A percentile compares a stretch with the other conserved stretches of the same genome.
Evolutionary conservation across 345 rosid genomes (phyloP).

Genomic region (Theobroma cacao): DNA sequence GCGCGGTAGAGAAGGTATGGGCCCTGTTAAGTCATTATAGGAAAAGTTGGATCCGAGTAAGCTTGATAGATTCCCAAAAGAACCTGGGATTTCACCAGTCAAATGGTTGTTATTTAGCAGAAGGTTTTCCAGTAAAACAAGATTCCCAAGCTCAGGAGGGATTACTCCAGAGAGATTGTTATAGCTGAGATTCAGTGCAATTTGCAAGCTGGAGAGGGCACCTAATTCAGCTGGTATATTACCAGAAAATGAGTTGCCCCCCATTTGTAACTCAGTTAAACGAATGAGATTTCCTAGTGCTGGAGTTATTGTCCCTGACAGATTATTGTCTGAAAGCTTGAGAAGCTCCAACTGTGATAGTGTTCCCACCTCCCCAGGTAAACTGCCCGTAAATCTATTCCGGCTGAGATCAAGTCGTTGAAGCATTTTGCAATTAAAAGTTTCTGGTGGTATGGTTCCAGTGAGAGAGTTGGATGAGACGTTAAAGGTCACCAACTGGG

Average conservation of each 20-base stretch:
- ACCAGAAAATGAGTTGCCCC: slow-evolving; percentile 69
- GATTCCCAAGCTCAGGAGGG: slow-evolving; percentile 71
- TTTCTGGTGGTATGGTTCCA: slow-evolving; percentile 66
- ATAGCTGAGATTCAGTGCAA: slow-evolving; percentile 81
- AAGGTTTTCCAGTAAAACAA: slow-evolving; percentile 55
- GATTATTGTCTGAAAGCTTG: slow-evolving; percentile 67
- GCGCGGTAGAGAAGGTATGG: slow-evolving; percentile 47
- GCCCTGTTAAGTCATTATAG: slow-evolving; percentile 65
- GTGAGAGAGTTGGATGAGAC: slow-evolving; percentile 66
- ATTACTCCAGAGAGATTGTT: slow-evolving; percentile 72
- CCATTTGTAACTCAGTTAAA: slow-evolving; percentile 84
- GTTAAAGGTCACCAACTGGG: slow-evolving; percentile 65
- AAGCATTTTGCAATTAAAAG: slow-evolving; percentile 72
- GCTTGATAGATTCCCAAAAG: slow-evolving; percentile 65
- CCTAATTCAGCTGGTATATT: slow-evolving; percentile 63
- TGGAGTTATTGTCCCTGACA: slow-evolving; percentile 56
- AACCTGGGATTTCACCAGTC: slow-evolving; percentile 68
- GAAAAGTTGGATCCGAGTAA: slow-evolving; percentile 85
- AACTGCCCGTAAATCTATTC: slow-evolving; percentile 54
- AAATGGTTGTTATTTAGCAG: slow-evolving; percentile 77
- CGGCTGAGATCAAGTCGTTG: slow-evolving; percentile 81
- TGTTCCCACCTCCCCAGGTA: slow-evolving; percentile 58
- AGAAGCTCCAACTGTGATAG: slow-evolving; percentile 84
- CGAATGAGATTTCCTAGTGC: slow-evolving; percentile 58
- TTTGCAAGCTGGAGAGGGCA: slow-evolving; percentile 65